phyloP scores from a whole-genome alignment of 352 stramenopile genomes.

The Thalassiosira mediterranea region DNA sequence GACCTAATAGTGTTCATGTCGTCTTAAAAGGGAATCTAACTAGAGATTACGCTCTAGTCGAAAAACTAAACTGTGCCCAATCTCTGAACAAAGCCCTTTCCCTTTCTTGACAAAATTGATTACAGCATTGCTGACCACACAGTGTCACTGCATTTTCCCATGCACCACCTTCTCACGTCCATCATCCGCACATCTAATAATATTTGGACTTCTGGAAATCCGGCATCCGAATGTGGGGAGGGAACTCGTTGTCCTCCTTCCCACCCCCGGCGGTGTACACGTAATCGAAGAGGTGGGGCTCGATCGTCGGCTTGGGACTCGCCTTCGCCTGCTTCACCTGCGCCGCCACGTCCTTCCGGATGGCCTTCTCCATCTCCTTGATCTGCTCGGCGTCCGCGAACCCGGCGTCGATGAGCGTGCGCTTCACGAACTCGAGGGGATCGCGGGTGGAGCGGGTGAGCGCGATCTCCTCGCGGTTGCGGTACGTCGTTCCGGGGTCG shows the following conservation, averaged over 20 bases:
- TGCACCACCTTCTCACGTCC: too few species aligned
- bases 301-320: conserved; percentile 77
- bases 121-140: too few species aligned
- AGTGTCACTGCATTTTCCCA: too few species aligned
- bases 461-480: conserved; percentile 99
- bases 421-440: conserved; percentile 98
- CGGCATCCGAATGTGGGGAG: conserved; percentile 96
- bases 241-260: conserved; percentile 88
- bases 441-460: conserved; percentile 97
- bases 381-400: conserved; percentile 96
- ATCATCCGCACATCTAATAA: conserved; percentile 25
- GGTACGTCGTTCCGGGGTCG: conserved; percentile 99
- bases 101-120: too few species aligned
- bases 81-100: too few species aligned
- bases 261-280: conserved; percentile 86
- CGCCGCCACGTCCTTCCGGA: conserved; percentile 96
- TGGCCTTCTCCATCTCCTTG: conserved; percentile 98
- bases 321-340: conserved; percentile 84
- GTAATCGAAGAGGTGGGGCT: conserved; percentile 90
- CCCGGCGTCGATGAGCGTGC: conserved; percentile 93
- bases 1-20: too few species aligned
- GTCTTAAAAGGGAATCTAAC: too few species aligned
- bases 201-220: conserved; percentile 91
- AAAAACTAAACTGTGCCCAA: too few species aligned
- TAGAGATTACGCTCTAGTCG: too few species aligned